phyloP scores from a whole-genome alignment of 306 rosid species.

The Castanea mollissima region DNA sequence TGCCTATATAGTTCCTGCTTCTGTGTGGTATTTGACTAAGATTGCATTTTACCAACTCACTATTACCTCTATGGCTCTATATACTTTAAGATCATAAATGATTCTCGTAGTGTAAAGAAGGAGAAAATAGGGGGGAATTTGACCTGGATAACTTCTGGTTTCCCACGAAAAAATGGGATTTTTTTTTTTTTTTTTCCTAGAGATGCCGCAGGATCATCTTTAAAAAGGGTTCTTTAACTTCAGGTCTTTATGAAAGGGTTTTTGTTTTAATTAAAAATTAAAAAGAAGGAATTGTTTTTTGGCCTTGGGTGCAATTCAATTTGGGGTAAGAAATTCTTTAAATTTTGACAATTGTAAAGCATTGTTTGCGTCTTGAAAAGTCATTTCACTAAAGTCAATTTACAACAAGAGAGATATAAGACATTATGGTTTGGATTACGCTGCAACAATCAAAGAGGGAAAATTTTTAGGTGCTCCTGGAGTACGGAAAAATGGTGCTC shows the following conservation, averaged over 20 bases:
- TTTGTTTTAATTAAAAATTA: neutral
- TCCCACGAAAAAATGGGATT: no score
- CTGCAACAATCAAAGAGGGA: neutral
- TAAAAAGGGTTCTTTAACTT: neutral
- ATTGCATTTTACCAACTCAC: neutral
- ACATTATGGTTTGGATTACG: neutral
- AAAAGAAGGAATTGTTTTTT: neutral
- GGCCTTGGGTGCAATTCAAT: neutral
- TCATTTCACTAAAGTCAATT: neutral
- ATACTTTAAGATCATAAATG: neutral
- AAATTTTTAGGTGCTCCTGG: no score
- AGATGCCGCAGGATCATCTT: neutral
- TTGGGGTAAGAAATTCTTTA: neutral
- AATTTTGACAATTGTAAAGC: neutral
- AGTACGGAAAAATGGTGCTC: no score
- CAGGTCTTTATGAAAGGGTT: neutral
- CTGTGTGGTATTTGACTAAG: neutral
- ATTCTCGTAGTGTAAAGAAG: neutral
- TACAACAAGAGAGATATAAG: neutral
- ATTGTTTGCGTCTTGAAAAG: neutral
- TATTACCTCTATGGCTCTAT: neutral
- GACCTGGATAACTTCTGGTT: no score
- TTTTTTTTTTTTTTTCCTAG: no score
- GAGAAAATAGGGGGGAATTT: neutral
- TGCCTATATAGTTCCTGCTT: no score